Evolutionary conservation across 2,329 filamentous ascomycete species (phyloP), one percentile per base, ranked within the genome.

Genomic region (Juglanconis oblonga): DNA sequence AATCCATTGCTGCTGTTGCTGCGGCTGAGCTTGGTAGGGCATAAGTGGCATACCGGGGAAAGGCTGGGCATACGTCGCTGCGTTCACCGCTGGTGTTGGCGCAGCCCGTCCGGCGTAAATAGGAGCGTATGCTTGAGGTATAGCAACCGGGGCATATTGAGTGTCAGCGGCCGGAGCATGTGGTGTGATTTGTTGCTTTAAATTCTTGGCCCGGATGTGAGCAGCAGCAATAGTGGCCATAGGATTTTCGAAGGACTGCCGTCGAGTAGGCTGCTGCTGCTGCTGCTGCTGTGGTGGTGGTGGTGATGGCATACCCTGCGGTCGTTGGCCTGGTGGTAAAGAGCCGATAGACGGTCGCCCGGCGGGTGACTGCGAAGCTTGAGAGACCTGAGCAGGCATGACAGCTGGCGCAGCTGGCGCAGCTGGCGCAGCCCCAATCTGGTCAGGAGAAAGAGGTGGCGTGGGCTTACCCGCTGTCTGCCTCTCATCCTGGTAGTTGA

Each of bases 121-220:
- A 13, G 72, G 64, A 6, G 63, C 59, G 49, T 78, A 78, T 11
- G 70, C 69, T 32, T 62, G 65, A 0, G 76, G 76, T 40, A 77
- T 76, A 1, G 76, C 73, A 1, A 78, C 72, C 11, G 67, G 65
- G 3, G 66, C 73, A 42, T 78, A 78, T 33, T 69, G 68, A 11
- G 70, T 74, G 50, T 76, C 75, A 32, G 33, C 52, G 35, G 48
- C 6, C 5, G 59, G 45, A 9, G 29, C 48, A 29, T 51, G 47
- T n/a, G 49, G 40, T 2, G 40, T 32, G 11, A 55, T 55, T 17
- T 63, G 61, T 36, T 63, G 61, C 48, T 58, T 61, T 47, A 35
- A 14, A 6, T 63, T 61, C 9, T 55, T 53, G 14, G 61, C 55
- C 24, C 58, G 51, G 11, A 32, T 29, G 4, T 51, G 38, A 35